These are phyloP conservation scores for Didymella exigua DNA, from an alignment of 2,329 filamentous ascomycete species.

Conservation along the genomic window DNA sequence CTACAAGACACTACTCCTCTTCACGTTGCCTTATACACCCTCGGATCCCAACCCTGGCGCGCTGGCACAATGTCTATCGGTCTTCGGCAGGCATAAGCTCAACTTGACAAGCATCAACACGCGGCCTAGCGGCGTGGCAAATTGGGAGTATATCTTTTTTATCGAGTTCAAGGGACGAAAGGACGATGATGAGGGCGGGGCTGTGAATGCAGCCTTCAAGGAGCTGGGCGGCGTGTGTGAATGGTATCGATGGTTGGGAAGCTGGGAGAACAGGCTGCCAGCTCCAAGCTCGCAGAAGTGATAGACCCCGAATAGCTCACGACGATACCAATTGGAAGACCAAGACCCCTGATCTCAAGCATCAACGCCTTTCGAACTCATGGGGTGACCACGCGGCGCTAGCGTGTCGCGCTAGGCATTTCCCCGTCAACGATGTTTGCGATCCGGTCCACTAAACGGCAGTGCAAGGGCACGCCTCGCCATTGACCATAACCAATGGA, in stretches of 20 bases:
- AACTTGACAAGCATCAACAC: slow-evolving; percentile 93
- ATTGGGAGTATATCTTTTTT: slow-evolving; percentile 95
- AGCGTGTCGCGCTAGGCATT: slow-evolving; percentile 8
- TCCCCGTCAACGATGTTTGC: slow-evolving; percentile 9
- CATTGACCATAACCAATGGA: slow-evolving; percentile 14
- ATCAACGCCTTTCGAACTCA: too few relatives aligned
- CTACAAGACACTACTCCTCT: slow-evolving; percentile 75
- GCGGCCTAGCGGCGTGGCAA: slow-evolving; percentile 72
- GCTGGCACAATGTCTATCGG: slow-evolving; percentile 77
- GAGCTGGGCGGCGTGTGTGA: slow-evolving; percentile 64
- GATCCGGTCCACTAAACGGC: slow-evolving; percentile 7
- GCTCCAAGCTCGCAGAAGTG: neutral
- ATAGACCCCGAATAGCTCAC: neutral
- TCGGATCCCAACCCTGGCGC: slow-evolving; percentile 79
- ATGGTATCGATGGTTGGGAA: slow-evolving; percentile 71
- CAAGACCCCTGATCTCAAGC: too few relatives aligned
- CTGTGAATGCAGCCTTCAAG: slow-evolving; percentile 65
- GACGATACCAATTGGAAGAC: too few relatives aligned
- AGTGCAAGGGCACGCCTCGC: slow-evolving; percentile 13
- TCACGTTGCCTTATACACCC: slow-evolving; percentile 80
- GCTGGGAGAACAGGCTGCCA: slow-evolving; percentile 55
- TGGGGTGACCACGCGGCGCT: slow-evolving; percentile 3
- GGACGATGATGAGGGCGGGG: slow-evolving; percentile 61
- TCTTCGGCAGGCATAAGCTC: slow-evolving; percentile 73
- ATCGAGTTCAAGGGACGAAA: slow-evolving; percentile 80